A percentile compares a stretch with the other conserved stretches of the same genome.
These are phyloP conservation scores for Oropetium thomaeum DNA, from an alignment of 176 grass and related monocot genomes.

Conservation along the genomic window DNA sequence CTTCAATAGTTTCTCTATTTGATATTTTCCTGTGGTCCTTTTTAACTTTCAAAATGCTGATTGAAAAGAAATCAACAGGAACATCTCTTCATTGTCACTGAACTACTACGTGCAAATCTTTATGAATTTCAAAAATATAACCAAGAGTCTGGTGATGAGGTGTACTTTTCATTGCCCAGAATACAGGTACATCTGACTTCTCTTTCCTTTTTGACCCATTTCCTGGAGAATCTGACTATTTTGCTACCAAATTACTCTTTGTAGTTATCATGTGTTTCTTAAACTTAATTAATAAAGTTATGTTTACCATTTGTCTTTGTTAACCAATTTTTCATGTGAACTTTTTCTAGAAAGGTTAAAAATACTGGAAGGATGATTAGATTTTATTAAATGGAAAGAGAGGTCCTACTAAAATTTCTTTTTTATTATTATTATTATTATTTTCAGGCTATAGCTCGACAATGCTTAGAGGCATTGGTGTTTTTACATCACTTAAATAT, in stretches of 20 bases:
- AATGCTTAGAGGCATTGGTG: constrained; percentile 87
- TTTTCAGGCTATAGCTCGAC: constrained; percentile 82
- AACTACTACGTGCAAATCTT: constrained; percentile 83
- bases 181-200: constrained; percentile 66
- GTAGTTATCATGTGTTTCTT: background rate
- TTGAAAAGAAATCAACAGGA: constrained; percentile 53
- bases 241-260: constrained; percentile 6
- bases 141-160: constrained; percentile 67
- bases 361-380: background rate
- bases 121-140: constrained; percentile 99
- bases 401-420: background rate
- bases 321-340: background rate
- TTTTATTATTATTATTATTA: constrained; percentile 25
- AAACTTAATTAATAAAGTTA: background rate
- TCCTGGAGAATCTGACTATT: background rate
- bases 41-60: constrained; percentile 32
- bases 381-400: constrained; percentile 19
- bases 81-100: constrained; percentile 98
- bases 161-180: constrained; percentile 86
- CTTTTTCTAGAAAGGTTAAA: background rate
- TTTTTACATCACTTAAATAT: constrained; percentile 87
- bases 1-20: constrained; percentile 17
- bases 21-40: constrained; percentile 2
- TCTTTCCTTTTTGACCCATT: background rate
- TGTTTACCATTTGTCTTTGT: background rate